These are phyloP conservation scores for Iris pallida DNA, from an alignment of 116 monocot species.

Conservation along the genomic window DNA sequence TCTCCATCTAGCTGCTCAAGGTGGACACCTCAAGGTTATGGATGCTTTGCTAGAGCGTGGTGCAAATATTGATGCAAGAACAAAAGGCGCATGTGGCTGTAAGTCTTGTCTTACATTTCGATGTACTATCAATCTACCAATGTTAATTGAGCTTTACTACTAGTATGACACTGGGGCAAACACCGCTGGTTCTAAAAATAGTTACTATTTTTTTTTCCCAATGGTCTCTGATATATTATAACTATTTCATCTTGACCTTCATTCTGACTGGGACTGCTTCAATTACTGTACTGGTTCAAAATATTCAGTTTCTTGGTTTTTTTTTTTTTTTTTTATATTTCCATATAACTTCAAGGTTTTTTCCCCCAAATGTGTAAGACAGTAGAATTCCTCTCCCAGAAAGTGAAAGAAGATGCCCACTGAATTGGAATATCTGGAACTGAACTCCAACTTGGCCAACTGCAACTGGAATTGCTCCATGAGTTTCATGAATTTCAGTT, in stretches of 20 bases:
- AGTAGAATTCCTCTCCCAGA: too few species aligned
- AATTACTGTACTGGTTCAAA: too few species aligned
- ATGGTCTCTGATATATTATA: neutral
- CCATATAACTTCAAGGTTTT: too few species aligned
- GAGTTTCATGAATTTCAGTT: too few species aligned
- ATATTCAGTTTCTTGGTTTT: too few species aligned
- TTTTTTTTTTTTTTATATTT: too few species aligned
- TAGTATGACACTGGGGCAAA: neutral
- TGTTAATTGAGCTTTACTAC: neutral
- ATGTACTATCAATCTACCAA: neutral
- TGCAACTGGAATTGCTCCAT: too few species aligned
- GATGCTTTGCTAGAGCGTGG: slow-evolving; percentile 86
- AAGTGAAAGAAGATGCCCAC: too few species aligned
- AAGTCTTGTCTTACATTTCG: slow-evolving; percentile 17
- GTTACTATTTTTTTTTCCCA: neutral
- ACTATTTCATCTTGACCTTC: too few species aligned
- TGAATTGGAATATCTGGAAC: too few species aligned
- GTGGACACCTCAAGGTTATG: slow-evolving; percentile 95
- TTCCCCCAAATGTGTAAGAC: too few species aligned
- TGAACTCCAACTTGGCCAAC: too few species aligned
- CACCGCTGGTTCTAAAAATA: neutral
- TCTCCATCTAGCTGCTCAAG: slow-evolving; percentile 92
- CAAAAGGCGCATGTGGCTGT: slow-evolving; percentile 96
- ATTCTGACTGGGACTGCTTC: neutral
- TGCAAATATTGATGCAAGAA: slow-evolving; percentile 87